Conservation (phyloP, 2,329 filamentous ascomycete genomes). For the Fusarium tjaetaba region DNA sequence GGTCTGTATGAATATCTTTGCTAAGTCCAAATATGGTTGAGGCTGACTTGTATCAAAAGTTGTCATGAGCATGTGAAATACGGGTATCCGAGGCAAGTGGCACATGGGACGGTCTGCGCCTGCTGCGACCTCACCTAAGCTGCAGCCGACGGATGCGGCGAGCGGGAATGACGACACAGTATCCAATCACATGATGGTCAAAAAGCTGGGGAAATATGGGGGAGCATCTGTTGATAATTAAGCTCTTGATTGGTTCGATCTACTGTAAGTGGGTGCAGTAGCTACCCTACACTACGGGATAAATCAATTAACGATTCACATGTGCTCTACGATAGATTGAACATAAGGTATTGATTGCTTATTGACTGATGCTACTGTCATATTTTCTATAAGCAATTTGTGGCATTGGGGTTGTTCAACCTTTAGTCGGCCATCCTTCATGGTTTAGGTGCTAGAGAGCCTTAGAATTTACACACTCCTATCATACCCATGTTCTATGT, state of each 20-base stretch:
- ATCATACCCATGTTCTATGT: no score
- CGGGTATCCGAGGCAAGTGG: conserved; percentile 43
- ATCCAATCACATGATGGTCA: conserved; percentile 40
- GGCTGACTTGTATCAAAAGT: conserved; percentile 11
- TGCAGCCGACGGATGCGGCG: conserved; percentile 40
- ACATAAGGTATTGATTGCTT: neutral
- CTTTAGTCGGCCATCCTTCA: no score
- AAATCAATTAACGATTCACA: neutral
- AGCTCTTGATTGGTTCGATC: conserved; percentile 11
- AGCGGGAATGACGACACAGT: conserved; percentile 44
- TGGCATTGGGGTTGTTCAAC: no score
- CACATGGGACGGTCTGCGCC: conserved; percentile 37
- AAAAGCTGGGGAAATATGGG: conserved; percentile 44
- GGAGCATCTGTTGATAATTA: conserved; percentile 1
- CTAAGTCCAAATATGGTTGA: conserved; percentile 18
- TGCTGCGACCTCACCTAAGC: conserved; percentile 27
- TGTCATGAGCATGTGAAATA: conserved; percentile 44
- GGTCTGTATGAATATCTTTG: conserved; percentile 2
- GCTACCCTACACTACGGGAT: conserved; percentile 1
- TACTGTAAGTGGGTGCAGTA: fast-evolving
- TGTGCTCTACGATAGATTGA: neutral
- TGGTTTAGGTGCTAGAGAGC: no score
- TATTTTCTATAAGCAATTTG: no score
- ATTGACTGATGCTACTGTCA: no score
- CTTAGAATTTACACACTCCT: no score